These are phyloP conservation scores for Lentinula sp. DNA, from an alignment of 768 basidiomycete genomes.

Conservation along the genomic window DNA sequence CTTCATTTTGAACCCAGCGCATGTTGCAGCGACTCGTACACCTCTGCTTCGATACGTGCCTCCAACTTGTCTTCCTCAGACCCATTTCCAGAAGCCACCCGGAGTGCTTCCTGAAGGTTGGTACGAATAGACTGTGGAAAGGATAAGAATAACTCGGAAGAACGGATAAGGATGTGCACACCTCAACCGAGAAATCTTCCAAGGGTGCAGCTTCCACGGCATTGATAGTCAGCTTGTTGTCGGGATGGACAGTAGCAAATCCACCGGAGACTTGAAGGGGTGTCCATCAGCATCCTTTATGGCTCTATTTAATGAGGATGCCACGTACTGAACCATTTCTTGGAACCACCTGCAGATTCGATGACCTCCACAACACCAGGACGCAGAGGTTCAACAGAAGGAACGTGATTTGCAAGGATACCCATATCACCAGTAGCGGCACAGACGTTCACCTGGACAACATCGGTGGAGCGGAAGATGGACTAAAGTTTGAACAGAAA, in stretches of 20 bases:
- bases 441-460: slow-evolving; percentile 92
- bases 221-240: slow-evolving; percentile 95
- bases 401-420: slow-evolving; percentile 97
- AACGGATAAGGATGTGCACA: slow-evolving; percentile 22
- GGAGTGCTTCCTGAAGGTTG: slow-evolving; percentile 84
- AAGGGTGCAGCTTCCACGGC: slow-evolving; percentile 93
- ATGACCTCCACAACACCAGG: slow-evolving; percentile 95
- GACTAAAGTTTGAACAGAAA: slow-evolving; percentile 41
- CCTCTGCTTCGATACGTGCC: slow-evolving; percentile 91
- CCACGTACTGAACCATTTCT: slow-evolving; percentile 95
- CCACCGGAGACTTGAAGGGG: slow-evolving; percentile 76
- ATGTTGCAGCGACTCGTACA: slow-evolving; percentile 92
- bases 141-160: not conserved
- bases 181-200: slow-evolving; percentile 87
- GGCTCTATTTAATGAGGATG: not conserved
- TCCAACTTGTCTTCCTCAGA: slow-evolving; percentile 92
- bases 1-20: slow-evolving; percentile 54
- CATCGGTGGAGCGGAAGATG: slow-evolving; percentile 86
- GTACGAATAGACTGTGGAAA: slow-evolving; percentile 73
- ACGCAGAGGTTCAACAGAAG: slow-evolving; percentile 92
- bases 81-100: slow-evolving; percentile 74
- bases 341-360: slow-evolving; percentile 66
- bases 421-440: slow-evolving; percentile 98
- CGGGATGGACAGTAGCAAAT: slow-evolving; percentile 96
- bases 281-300: not conserved